These are phyloP conservation scores for Cutaneotrichosporon cutaneum DNA, from an alignment of 1,284 basidiomycete species.

Conservation along the genomic window DNA sequence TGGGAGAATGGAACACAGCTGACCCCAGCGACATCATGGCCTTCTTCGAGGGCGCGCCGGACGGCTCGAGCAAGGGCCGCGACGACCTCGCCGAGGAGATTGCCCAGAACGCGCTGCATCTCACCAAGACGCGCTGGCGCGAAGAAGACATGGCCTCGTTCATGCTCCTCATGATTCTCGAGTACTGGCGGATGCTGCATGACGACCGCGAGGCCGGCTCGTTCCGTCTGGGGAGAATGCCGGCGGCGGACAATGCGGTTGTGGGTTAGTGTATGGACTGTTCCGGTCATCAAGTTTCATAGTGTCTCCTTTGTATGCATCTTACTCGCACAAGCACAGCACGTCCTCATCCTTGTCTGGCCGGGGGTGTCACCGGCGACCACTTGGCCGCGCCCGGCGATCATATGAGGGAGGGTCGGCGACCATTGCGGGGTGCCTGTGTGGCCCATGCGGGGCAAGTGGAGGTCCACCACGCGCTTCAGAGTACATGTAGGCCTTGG, in stretches of 20 bases:
- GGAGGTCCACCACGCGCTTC: not conserved
- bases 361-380: not conserved
- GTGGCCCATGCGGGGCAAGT: not conserved
- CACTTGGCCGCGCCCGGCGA: not conserved
- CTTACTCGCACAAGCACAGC: not conserved
- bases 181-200: constrained; percentile 40
- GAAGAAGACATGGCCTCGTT: constrained; percentile 54
- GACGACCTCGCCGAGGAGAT: constrained; percentile 53
- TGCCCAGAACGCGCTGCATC: constrained; percentile 47
- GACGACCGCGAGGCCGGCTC: constrained; percentile 34
- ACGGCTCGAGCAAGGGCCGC: constrained; percentile 44
- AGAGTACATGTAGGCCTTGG: not conserved
- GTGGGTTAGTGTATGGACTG: not conserved
- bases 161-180: constrained; percentile 42
- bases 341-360: no score
- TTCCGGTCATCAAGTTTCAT: not conserved
- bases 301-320: not conserved
- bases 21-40: constrained; percentile 49
- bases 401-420: no score
- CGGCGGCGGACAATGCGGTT: not conserved
- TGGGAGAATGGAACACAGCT: not conserved
- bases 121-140: constrained; percentile 51
- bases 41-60: constrained; percentile 54
- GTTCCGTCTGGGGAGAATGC: constrained; percentile 9
- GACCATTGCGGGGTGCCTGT: not conserved